phyloP scores from a whole-genome alignment of 345 rosid species.

The Excoecaria agallocha region DNA sequence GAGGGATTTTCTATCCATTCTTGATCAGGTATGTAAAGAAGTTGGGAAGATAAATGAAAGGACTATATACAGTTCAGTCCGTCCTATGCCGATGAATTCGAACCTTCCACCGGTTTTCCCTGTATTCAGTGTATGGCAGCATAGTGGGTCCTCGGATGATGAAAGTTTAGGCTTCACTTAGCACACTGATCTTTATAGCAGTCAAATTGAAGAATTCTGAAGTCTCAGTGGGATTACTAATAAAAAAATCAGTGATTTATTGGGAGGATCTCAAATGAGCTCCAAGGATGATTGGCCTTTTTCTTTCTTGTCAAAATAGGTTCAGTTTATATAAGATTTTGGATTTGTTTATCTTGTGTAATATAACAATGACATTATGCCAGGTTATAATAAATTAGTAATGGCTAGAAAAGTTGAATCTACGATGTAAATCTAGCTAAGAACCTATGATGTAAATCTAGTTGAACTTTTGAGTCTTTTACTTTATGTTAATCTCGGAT shows the following conservation, averaged over 20 bases:
- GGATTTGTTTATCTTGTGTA: conserved; percentile 20
- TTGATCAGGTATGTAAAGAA: conserved; percentile 91
- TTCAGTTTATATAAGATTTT: background rate
- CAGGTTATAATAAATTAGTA: conserved; percentile 14
- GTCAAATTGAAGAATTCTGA: background rate
- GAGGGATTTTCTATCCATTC: conserved; percentile 77
- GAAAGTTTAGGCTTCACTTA: conserved; percentile 31
- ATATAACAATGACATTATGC: conserved; percentile 2
- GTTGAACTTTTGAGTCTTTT: background rate
- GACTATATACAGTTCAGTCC: conserved; percentile 55
- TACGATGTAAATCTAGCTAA: conserved; percentile 8
- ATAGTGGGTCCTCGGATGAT: conserved; percentile 35
- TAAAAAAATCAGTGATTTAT: background rate
- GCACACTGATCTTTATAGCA: background rate
- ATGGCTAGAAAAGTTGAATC: background rate
- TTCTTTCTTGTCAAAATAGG: too few species aligned
- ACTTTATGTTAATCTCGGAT: background rate
- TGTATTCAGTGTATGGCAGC: conserved; percentile 34
- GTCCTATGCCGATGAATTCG: conserved; percentile 39
- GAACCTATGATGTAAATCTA: conserved; percentile 4
- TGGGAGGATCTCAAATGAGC: background rate
- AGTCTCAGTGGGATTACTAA: background rate
- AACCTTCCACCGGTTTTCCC: conserved; percentile 48
- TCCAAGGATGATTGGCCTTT: background rate
- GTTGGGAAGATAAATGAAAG: conserved; percentile 85